These are phyloP conservation scores for Ophiostoma pallidulum DNA, from an alignment of 2,329 filamentous ascomycete species.

Conservation along the genomic window DNA sequence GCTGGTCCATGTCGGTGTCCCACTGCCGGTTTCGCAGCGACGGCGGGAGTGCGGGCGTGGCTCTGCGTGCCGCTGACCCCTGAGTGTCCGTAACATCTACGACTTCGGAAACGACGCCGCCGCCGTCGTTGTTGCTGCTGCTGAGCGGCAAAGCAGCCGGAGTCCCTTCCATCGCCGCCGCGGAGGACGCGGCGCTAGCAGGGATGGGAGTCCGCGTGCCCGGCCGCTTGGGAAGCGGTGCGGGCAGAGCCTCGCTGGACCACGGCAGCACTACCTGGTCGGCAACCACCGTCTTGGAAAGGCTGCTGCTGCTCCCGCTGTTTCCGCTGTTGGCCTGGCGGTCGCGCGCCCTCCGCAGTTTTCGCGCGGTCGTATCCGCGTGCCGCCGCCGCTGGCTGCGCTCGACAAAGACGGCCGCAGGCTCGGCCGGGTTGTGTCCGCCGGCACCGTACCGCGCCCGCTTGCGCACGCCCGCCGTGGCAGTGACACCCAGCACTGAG, in stretches of 20 bases:
- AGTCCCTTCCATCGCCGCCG: neutral
- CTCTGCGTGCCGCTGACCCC: no score
- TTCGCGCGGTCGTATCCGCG: neutral
- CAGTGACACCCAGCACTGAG: conserved; percentile 19
- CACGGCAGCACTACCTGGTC: neutral
- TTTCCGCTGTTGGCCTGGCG: neutral
- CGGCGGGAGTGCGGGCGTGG: conserved; percentile 21
- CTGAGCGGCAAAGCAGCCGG: no score
- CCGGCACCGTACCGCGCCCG: conserved; percentile 25
- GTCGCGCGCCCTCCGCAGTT: neutral
- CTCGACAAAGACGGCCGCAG: conserved; percentile 46
- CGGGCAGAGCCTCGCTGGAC: neutral
- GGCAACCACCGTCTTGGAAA: neutral
- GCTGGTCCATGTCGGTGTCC: conserved; percentile 37
- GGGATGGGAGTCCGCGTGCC: no score
- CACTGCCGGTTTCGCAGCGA: conserved; percentile 23
- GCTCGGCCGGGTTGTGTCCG: conserved; percentile 13
- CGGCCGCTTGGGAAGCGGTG: conserved; percentile 14
- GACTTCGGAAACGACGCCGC: neutral
- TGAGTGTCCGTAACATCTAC: neutral
- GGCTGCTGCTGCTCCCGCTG: neutral
- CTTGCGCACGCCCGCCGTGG: conserved; percentile 29
- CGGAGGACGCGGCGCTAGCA: no score
- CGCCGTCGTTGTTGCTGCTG: neutral
- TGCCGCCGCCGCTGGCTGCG: conserved; percentile 28